Conservation (phyloP, 2,329 filamentous ascomycete genomes). For the Penicillium sp. region DNA sequence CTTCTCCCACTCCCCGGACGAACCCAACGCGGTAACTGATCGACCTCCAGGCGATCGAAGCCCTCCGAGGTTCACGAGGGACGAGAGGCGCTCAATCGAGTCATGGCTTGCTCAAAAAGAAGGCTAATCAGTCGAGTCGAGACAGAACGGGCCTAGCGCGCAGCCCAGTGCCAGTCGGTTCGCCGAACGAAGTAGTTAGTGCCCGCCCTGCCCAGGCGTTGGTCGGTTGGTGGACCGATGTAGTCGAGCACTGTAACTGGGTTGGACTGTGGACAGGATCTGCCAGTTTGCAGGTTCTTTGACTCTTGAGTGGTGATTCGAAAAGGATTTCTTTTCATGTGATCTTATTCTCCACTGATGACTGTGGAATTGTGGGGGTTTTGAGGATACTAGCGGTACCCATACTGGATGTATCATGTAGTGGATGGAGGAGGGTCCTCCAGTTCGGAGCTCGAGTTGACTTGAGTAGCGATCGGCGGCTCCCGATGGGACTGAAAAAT, state of each 20-base stretch:
- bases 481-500: not conserved
- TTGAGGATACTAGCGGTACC: not conserved
- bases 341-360: not conserved
- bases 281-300: slow-evolving; percentile 1
- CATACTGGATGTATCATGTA: too few species aligned
- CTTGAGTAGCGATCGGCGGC: slow-evolving; percentile 19
- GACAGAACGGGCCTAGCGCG: not conserved
- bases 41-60: slow-evolving; percentile 10
- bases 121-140: not conserved
- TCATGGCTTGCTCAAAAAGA: not conserved
- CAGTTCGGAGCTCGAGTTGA: slow-evolving; percentile 11
- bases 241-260: not conserved
- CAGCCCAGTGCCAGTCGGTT: not conserved
- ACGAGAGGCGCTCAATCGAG: not conserved
- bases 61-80: not conserved
- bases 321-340: not conserved
- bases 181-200: not conserved
- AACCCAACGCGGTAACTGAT: slow-evolving; percentile 7
- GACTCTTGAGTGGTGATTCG: too few species aligned
- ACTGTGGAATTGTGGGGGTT: not conserved
- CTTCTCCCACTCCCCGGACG: slow-evolving; percentile 8
- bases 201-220: not conserved
- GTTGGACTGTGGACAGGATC: not conserved
- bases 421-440: not conserved
- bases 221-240: not conserved